phyloP scores from a whole-genome alignment of 2,329 filamentous ascomycete species.

The Thermothelomyces thermophilus region DNA sequence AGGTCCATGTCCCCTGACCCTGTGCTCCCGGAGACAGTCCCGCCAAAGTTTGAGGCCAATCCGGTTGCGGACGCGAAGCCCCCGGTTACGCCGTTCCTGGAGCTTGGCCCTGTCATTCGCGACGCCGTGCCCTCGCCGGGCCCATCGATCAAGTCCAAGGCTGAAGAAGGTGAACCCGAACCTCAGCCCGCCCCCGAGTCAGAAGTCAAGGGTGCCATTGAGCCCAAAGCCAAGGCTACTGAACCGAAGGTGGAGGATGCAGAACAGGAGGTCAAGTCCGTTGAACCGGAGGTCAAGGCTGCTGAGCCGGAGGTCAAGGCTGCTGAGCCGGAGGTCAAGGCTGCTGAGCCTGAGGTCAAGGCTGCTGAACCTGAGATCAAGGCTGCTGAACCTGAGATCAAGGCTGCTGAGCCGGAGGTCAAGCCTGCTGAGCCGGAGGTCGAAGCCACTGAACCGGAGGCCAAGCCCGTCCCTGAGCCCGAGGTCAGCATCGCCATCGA shows the following conservation, averaged over 20 bases:
- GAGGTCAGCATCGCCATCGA: no score
- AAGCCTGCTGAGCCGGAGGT: no score
- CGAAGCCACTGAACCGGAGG: no score
- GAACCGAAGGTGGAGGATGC: not conserved
- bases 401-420: conserved; percentile 7
- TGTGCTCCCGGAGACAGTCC: not conserved
- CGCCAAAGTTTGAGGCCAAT: conserved; percentile 5
- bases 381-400: no score
- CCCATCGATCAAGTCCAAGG: conserved; percentile 3
- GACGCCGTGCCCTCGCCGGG: conserved; percentile 9
- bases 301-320: not conserved
- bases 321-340: conserved; percentile 1
- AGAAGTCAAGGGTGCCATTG: conserved; percentile 3
- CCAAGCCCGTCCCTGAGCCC: no score
- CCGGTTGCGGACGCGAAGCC: not conserved
- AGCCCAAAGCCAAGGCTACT: conserved; percentile 2
- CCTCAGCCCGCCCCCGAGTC: not conserved
- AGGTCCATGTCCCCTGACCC: conserved; percentile 5
- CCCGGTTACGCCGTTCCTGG: not conserved
- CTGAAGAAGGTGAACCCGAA: not conserved
- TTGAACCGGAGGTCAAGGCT: not conserved
- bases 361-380: not conserved
- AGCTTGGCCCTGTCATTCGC: conserved; percentile 11
- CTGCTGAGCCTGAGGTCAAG: conserved; percentile 2
- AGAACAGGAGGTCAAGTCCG: not conserved